Conservation (phyloP, 2,329 filamentous ascomycete species). For the Penicillium digitatum region DNA sequence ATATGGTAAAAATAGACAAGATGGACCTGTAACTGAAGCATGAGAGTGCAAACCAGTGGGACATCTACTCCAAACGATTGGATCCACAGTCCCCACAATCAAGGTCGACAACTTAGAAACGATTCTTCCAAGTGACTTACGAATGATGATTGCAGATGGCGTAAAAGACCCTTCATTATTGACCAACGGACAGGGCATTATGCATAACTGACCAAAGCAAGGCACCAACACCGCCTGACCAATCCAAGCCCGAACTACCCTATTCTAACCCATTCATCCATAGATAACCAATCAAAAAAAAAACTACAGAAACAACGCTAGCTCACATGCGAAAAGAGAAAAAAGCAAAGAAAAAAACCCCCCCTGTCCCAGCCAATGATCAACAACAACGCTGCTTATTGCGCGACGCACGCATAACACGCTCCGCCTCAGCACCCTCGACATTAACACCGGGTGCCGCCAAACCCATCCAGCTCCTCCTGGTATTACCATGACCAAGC, state of each 20-base stretch:
- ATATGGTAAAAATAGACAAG: not conserved
- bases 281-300: not conserved
- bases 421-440: slow-evolving; percentile 29
- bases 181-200: not conserved
- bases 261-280: not conserved
- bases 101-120: not conserved
- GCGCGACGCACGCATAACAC: slow-evolving; percentile 31
- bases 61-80: slow-evolving; percentile 2
- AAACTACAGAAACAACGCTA: not conserved
- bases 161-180: not conserved
- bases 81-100: slow-evolving; percentile 3
- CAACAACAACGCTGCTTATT: slow-evolving; percentile 43
- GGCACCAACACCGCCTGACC: not conserved
- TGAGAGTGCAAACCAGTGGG: not conserved
- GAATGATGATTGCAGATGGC: not conserved
- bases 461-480: slow-evolving; percentile 64
- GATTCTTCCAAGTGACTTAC: not conserved
- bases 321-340: not conserved
- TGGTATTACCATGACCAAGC: slow-evolving; percentile 57
- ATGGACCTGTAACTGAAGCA: not conserved
- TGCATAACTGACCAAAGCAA: not conserved
- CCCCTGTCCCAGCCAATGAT: slow-evolving; percentile 8
- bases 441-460: slow-evolving; percentile 39
- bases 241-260: not conserved
- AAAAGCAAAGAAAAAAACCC: not conserved